Conservation (phyloP, 2,329 filamentous ascomycete genomes). For the Xylaria sp. region DNA sequence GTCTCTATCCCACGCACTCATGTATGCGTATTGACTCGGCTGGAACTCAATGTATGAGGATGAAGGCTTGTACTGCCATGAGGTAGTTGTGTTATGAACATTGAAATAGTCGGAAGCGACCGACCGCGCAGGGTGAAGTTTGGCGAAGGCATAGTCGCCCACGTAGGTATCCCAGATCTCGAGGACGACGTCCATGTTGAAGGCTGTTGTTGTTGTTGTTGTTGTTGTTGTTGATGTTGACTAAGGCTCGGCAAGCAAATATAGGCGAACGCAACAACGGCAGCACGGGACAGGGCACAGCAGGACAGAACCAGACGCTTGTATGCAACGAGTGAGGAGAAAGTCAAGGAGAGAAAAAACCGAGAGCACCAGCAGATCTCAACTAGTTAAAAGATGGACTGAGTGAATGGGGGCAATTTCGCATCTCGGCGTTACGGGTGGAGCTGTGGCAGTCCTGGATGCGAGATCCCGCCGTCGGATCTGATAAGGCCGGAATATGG, state of each 20-base stretch:
- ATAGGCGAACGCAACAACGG: slow-evolving; percentile 8
- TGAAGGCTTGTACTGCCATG: slow-evolving; percentile 78
- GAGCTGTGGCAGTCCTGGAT: slow-evolving; percentile 9
- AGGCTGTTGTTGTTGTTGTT: slow-evolving; percentile 24
- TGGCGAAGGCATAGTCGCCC: slow-evolving; percentile 82
- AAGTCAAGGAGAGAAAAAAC: not conserved
- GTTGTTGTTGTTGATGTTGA: too few species aligned
- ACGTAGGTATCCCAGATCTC: slow-evolving; percentile 85
- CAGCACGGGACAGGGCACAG: too few species aligned
- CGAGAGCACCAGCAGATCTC: slow-evolving; percentile 1
- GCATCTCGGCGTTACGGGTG: slow-evolving; percentile 28
- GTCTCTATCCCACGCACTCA: slow-evolving; percentile 81
- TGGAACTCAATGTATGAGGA: slow-evolving; percentile 74
- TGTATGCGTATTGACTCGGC: slow-evolving; percentile 80
- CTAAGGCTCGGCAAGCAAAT: not conserved
- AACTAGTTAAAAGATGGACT: slow-evolving; percentile 9
- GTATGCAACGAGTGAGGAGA: not conserved
- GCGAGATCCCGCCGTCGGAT: slow-evolving; percentile 21
- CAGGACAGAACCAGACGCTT: not conserved
- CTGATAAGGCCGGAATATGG: slow-evolving; percentile 22
- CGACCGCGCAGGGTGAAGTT: slow-evolving; percentile 69
- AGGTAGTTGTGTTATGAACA: slow-evolving; percentile 60
- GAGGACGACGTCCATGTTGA: slow-evolving; percentile 89
- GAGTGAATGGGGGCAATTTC: slow-evolving; percentile 1
- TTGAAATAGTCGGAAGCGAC: slow-evolving; percentile 59